Evolutionary conservation across 148 eudicot genomes (phyloP).

Genomic region (Arbutus unedo): DNA sequence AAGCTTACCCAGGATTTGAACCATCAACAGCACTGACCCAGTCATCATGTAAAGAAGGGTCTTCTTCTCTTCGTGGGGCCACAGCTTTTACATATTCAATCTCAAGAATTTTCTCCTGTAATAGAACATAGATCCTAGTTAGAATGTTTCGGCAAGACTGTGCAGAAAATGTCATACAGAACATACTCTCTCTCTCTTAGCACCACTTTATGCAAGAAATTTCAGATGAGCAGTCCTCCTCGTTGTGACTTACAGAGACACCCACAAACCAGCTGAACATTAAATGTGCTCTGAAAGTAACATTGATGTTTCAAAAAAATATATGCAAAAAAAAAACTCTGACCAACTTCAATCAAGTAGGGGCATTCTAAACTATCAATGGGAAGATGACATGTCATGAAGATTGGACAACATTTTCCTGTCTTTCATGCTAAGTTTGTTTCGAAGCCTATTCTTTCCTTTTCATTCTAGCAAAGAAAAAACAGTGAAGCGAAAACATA

Average conservation of each 20-base stretch:
- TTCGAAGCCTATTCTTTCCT: neutral
- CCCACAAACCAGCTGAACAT: neutral
- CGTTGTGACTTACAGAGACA: neutral
- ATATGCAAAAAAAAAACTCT: neutral
- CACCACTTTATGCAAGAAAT: neutral
- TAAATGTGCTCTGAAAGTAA: neutral
- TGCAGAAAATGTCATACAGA: neutral
- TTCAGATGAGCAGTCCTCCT: too few species aligned
- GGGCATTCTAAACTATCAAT: neutral
- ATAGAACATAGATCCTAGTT: conserved; percentile 12
- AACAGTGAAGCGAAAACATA: neutral
- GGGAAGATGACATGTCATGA: neutral
- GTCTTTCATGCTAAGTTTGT: neutral
- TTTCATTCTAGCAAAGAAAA: neutral
- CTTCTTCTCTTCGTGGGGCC: conserved; percentile 77
- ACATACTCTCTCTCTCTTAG: neutral
- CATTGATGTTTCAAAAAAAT: too few species aligned
- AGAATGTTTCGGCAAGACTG: neutral
- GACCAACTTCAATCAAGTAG: neutral
- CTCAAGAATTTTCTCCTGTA: conserved; percentile 85
- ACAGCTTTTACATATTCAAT: conserved; percentile 89
- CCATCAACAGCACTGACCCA: conserved; percentile 97
- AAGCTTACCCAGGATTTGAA: conserved; percentile 65
- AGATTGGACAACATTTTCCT: neutral
- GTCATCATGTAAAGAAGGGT: conserved; percentile 82